Evolutionary conservation across 83 land plant species (phyloP), one percentile per base, ranked within the genome.

Genomic region (Thuja plicata): DNA sequence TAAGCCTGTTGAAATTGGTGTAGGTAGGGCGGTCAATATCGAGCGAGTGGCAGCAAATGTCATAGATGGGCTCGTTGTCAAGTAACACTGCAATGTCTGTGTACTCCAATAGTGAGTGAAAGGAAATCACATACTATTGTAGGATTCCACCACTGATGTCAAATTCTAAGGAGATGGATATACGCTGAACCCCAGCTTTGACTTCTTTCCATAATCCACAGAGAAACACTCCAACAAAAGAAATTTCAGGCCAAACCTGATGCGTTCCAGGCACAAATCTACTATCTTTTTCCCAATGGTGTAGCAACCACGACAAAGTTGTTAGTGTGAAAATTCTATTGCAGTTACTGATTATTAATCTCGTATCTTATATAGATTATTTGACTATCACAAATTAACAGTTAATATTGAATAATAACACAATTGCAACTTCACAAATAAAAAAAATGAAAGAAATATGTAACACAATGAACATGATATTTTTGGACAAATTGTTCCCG

Each of bases 281-380:
- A 92, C 94, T 38, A 93, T 93, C 81, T 93, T 92, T 89, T 93
- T 93, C 34, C 92, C 92, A 88, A 93, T n/a, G n/a, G n/a, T n/a
- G n/a, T n/a, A n/a, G n/a, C n/a, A n/a, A n/a, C n/a, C n/a, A n/a
- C n/a, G n/a, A n/a, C n/a, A n/a, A n/a, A n/a, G n/a, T n/a, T n/a
- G n/a, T n/a, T n/a, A n/a, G n/a, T n/a, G n/a, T n/a, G n/a, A n/a
- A n/a, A n/a, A n/a, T n/a, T n/a, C n/a, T n/a, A n/a, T n/a, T n/a
- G n/a, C n/a, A n/a, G n/a, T n/a, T n/a, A n/a, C n/a, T n/a, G n/a
- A n/a, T n/a, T n/a, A n/a, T n/a, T n/a, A n/a, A n/a, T n/a, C n/a
- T n/a, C n/a, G n/a, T n/a, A n/a, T n/a, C n/a, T n/a, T n/a, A n/a
- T n/a, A n/a, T n/a, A n/a, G n/a, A n/a, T n/a, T n/a, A n/a, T n/a